phyloP scores from a whole-genome alignment of 345 rosid species.

The Acer yangbiense region DNA sequence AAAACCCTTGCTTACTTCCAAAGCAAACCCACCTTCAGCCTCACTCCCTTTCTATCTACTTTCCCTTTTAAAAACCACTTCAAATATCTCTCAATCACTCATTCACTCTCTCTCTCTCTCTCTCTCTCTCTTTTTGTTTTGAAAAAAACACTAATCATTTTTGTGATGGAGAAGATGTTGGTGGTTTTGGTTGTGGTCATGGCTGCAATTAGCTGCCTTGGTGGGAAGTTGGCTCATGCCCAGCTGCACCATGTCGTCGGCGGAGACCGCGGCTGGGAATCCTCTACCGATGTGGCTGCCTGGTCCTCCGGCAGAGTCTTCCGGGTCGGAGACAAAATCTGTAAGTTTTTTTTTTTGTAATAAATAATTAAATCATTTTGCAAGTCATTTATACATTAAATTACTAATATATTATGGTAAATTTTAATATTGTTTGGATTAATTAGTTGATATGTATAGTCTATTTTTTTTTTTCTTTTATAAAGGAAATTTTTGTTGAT shows the following conservation, averaged over 20 bases:
- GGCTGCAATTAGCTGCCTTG: conserved; percentile 16
- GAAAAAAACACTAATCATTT: no score
- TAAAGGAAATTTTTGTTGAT: no score
- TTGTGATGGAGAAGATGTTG: conserved; percentile 6
- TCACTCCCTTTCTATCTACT: not conserved
- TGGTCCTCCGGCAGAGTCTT: conserved; percentile 56
- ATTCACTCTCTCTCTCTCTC: not conserved
- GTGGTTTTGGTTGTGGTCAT: conserved; percentile 6
- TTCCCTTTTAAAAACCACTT: not conserved
- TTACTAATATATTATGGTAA: no score
- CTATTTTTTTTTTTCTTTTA: no score
- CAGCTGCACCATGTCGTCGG: conserved; percentile 68
- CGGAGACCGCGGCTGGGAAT: conserved; percentile 73
- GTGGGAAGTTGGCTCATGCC: conserved; percentile 33
- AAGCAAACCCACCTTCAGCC: not conserved
- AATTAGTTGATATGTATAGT: no score
- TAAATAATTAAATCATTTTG: no score
- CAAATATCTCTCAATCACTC: not conserved
- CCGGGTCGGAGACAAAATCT: conserved; percentile 63
- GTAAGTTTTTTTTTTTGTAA: conserved; percentile 31
- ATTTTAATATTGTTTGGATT: no score
- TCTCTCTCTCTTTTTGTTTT: not conserved
- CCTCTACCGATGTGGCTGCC: conserved; percentile 35
- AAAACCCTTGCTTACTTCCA: not conserved
- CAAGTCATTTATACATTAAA: no score